Conservation (phyloP, 257 asterid genomes). For the Solanum etuberosum region DNA sequence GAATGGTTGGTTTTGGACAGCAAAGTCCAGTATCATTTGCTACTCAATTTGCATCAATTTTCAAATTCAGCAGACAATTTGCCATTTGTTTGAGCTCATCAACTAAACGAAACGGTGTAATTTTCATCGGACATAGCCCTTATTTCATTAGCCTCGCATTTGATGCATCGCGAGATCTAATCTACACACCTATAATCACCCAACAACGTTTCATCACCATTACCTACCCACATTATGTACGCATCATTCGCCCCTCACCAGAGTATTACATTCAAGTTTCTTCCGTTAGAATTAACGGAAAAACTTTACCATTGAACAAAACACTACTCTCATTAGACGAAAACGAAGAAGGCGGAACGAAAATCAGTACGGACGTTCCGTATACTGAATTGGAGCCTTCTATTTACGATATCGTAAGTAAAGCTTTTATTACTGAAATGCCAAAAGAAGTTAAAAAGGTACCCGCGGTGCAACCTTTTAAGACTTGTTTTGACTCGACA, state of each 20-base stretch:
- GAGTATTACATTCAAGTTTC: neutral
- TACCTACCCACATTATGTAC: neutral
- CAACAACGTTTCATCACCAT: neutral
- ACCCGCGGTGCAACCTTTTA: neutral
- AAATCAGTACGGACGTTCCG: neutral
- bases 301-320: neutral
- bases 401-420: neutral
- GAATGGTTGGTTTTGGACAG: constrained; percentile 11
- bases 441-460: neutral
- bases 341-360: neutral
- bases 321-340: neutral
- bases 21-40: neutral
- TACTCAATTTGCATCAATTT: neutral
- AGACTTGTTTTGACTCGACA: neutral
- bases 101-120: neutral
- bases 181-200: neutral
- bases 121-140: constrained; percentile 12
- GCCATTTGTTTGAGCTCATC: constrained; percentile 1
- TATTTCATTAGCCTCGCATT: neutral
- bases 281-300: neutral
- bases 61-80: neutral
- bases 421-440: neutral
- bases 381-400: neutral
- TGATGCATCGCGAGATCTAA: neutral
- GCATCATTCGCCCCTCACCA: neutral